phyloP scores from a whole-genome alignment of 129 eudicot genomes.

The Glebionis coronaria region DNA sequence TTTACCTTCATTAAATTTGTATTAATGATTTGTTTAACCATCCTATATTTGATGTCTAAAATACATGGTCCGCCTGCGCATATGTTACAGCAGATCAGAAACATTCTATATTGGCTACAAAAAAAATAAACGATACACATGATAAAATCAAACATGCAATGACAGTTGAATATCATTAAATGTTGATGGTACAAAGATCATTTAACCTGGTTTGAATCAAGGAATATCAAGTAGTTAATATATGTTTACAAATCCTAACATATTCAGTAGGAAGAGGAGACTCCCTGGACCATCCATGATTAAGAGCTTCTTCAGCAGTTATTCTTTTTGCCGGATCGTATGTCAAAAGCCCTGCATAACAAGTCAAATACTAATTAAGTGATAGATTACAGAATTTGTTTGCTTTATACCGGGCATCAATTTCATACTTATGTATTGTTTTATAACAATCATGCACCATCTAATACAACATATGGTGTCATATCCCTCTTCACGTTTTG shows the following conservation, averaged over 20 bases:
- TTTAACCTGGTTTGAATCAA: not conserved
- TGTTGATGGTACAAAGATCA: conserved; percentile 6
- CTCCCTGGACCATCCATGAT: conserved; percentile 73
- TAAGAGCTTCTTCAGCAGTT: conserved; percentile 64
- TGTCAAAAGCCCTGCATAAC: conserved; percentile 57
- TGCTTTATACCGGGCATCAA: too few relatives aligned
- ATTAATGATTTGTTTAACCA: not conserved
- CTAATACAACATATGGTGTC: too few relatives aligned
- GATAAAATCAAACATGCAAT: not conserved
- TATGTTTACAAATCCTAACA: conserved; percentile 31
- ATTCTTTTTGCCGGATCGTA: conserved; percentile 77
- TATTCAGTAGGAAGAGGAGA: conserved; percentile 59
- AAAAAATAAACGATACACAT: not conserved
- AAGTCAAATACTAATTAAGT: conserved; percentile 72
- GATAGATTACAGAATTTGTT: too few relatives aligned
- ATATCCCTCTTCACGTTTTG: too few relatives aligned
- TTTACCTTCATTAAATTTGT: too few relatives aligned
- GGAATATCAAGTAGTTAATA: not conserved
- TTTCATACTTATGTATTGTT: too few relatives aligned
- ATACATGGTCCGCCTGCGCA: not conserved
- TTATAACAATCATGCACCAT: too few relatives aligned
- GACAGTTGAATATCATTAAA: not conserved
- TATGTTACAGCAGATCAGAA: not conserved
- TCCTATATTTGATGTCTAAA: not conserved
- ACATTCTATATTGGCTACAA: not conserved